These are phyloP conservation scores for Mucor indicus DNA, from an alignment of 371 early-diverging fungal genomes.

Conservation along the genomic window DNA sequence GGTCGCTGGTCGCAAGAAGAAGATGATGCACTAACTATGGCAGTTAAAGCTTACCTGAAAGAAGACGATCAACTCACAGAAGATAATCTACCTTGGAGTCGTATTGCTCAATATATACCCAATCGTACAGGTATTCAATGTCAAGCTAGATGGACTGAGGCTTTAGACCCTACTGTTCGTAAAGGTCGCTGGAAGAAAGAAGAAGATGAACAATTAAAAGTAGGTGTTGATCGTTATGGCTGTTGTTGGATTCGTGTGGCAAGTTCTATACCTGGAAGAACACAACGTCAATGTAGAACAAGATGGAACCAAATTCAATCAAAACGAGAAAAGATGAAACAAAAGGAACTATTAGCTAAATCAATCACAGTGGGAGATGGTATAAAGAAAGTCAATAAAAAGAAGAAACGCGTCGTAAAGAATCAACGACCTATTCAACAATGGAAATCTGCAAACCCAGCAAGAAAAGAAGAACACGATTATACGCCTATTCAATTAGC, in stretches of 20 bases:
- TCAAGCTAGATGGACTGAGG: constrained; percentile 62
- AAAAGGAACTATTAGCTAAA: background rate
- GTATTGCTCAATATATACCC: constrained; percentile 38
- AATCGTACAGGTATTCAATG: constrained; percentile 53
- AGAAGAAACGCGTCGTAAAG: background rate
- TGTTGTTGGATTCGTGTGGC: constrained; percentile 65
- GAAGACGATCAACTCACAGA: too few relatives aligned
- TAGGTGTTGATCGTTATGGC: constrained; percentile 37
- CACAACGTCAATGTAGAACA: constrained; percentile 63
- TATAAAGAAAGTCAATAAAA: background rate
- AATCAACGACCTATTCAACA: constrained; percentile 1
- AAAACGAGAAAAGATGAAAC: constrained; percentile 10
- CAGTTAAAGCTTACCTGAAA: too few relatives aligned
- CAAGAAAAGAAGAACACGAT: background rate
- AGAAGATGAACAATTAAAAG: constrained; percentile 49
- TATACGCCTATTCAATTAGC: constrained; percentile 11
- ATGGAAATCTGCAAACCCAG: constrained; percentile 1
- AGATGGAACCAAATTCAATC: constrained; percentile 52
- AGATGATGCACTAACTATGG: constrained; percentile 2
- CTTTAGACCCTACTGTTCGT: constrained; percentile 56
- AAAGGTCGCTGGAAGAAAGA: constrained; percentile 57
- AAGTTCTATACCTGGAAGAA: constrained; percentile 51
- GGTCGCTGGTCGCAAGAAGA: constrained; percentile 18
- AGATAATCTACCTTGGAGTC: constrained; percentile 43
- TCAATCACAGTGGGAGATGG: too few relatives aligned